Base-by-base conservation (phyloP, 1,284 basidiomycete genomes). In the Ustilago curta region DNA sequence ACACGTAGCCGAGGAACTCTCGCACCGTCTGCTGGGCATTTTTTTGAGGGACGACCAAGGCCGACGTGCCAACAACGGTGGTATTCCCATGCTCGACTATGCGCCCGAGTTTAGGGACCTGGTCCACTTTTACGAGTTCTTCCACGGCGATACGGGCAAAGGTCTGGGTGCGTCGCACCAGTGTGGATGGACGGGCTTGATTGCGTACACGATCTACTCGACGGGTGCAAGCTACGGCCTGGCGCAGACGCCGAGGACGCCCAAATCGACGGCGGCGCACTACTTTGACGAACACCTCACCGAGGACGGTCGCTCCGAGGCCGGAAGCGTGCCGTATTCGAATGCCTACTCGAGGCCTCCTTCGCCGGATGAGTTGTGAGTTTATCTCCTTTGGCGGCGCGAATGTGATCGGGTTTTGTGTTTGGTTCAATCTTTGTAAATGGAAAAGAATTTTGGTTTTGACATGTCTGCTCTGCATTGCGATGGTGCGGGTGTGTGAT, bases 91-190 rank as follows among this genome's bases (percentile, higher is more conserved):
- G 85, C 87, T 98, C 73, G 93, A 98, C 86, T 88, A 89, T 65
- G 96, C 98, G 85, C 94, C 95, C n/a, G 89, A 97, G 87, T 98
- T 98, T 89, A 89, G 93, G 49, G 94, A 98, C 85, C 96, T 97
- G 83, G 91, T 97, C 45, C 93, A 91, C 88, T 97, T 97, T 88
- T 92, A 95, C 85, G 95, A 96, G 91, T 97, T 93, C 88, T 98
- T 98, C 91, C 92, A 98, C 84, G 95, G 91, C 27, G 94, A 98
- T 81, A 91, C 89, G 68, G 96, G 95, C 11, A 90, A 91, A 64
- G 96, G 96, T 23, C 66, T 80, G 21, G 96, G 96, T 42, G 96
- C 96, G 1, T 95, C 93, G 6, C 96, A 99, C 87, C 96, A 99
- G 86, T 97, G 94, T 70, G 95, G 95, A 80, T 98, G 96, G 93